Evolutionary conservation across 2,329 filamentous ascomycete genomes (phyloP).

Genomic region (Spiromastix sp.): DNA sequence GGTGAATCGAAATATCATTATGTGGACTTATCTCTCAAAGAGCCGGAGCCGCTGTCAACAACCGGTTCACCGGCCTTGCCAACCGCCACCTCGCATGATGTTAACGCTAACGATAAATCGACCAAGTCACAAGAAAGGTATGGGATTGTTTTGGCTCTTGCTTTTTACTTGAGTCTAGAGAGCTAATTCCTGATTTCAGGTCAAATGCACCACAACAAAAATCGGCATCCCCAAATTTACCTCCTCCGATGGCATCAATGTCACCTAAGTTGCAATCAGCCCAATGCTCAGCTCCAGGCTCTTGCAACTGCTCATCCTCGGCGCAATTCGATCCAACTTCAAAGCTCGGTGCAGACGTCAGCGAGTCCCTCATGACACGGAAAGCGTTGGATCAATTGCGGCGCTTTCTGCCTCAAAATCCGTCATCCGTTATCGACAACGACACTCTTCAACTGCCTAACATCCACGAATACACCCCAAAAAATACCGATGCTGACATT

Average conservation of each 20-base stretch:
- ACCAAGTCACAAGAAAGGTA: slow-evolving; percentile 16
- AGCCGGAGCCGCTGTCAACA: slow-evolving; percentile 27
- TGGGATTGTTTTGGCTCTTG: not conserved
- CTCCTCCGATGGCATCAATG: not conserved
- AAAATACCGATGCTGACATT: slow-evolving; percentile 73
- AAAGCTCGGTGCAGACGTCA: not conserved
- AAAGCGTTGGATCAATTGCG: slow-evolving; percentile 31
- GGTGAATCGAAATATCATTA: slow-evolving; percentile 99
- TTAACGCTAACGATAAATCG: no score
- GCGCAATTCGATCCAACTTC: not conserved
- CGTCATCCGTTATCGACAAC: slow-evolving; percentile 42
- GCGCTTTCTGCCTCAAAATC: slow-evolving; percentile 25
- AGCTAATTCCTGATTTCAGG: not conserved
- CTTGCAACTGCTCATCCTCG: not conserved
- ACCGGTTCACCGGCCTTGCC: no score
- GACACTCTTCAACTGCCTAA: slow-evolving; percentile 72
- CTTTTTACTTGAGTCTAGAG: not conserved
- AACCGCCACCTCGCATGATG: no score
- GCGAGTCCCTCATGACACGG: slow-evolving; percentile 18
- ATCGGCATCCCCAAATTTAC: not conserved
- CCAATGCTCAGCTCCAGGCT: not conserved
- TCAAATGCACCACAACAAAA: not conserved
- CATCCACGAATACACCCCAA: slow-evolving; percentile 70
- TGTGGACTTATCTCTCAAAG: slow-evolving; percentile 39
- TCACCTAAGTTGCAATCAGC: not conserved